A percentile compares a stretch with the other conserved stretches of the same genome.
Evolutionary conservation across 1,139 yeast genomes (phyloP).

Genomic region (Blastobotrys illinoisensis): DNA sequence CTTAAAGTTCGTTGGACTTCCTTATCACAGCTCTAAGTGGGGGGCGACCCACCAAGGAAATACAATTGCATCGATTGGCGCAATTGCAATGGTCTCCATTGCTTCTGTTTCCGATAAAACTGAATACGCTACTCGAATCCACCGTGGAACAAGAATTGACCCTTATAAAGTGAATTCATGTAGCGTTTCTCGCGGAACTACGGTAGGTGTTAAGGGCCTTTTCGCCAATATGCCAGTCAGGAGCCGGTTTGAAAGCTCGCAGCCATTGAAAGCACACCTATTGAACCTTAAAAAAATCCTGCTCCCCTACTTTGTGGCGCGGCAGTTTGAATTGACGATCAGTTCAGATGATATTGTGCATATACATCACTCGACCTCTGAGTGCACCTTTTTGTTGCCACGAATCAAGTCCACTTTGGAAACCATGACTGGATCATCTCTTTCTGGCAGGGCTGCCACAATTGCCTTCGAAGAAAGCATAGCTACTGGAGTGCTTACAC

Average conservation of each 20-base stretch:
- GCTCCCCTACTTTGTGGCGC: neutral
- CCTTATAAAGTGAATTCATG: conserved; percentile 1
- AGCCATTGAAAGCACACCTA: conserved; percentile 17
- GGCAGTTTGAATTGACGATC: neutral
- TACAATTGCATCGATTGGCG: neutral
- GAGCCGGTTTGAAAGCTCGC: conserved; percentile 29
- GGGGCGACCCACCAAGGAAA: neutral
- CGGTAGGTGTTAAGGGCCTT: conserved; percentile 42
- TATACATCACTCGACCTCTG: neutral
- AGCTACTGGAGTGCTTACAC: neutral
- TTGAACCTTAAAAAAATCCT: conserved; percentile 1
- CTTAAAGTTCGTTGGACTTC: conserved; percentile 34
- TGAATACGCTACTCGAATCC: neutral
- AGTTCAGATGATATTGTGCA: neutral
- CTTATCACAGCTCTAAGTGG: conserved; percentile 24
- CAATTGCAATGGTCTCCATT: neutral
- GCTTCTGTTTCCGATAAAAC: neutral
- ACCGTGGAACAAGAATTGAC: neutral
- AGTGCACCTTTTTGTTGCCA: neutral
- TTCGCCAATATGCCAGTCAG: conserved; percentile 60
- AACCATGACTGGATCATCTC: neutral
- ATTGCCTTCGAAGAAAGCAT: neutral
- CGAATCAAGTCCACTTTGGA: neutral
- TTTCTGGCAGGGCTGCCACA: neutral
- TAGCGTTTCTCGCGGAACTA: conserved; percentile 43